Base-by-base conservation (phyloP, 768 basidiomycete species). In the Termitomyces sp. region DNA sequence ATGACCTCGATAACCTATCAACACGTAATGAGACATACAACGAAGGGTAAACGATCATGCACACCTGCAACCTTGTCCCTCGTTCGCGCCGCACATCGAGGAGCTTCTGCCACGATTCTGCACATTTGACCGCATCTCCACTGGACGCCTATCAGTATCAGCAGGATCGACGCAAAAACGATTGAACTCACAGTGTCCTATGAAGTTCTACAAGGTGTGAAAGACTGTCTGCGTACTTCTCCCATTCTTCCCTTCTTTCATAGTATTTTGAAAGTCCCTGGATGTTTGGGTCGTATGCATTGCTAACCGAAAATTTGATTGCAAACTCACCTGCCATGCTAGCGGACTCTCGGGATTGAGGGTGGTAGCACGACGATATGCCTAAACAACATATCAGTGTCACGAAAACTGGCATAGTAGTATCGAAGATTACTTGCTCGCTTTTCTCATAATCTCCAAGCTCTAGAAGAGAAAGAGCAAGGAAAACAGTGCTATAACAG, bases 381-480 rank as follows among this genome's bases (percentile, higher is more conserved):
- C 78, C 92, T 95, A 63, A 32, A 57, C 37, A 15, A 44, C 15
- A 53, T 50, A 56, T 58, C 45, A 64, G 69, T 52, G 50, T 51
- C 34, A 32, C 42, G 14, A 49, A 53, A 40, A 51, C 28, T 22
- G 26, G 24, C 48, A 56, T 26, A 22, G 17, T 19, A 42, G 30
- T 32, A 44, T 58, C 54, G 52, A 42, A 62, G 64, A 75, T 78
- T 81, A 96, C 94, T 83, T 88, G 82, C 76, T 98, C 94, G 74
- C 93, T 88, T 66, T 85, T 74, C 38, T 84, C 80, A 21, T 74
- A 68, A 52, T 89, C 79, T 26, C 82, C 82, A 2, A 95, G 74
- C 65, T 96, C 91, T 11, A 92, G 74, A 22, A 80, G 75, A 1
- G 97, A 85, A 11, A 97, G 72, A 2, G 86, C 94, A 26, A 91